phyloP scores from a whole-genome alignment of 1,284 basidiomycete genomes.

The Bjerkandera adusta region DNA sequence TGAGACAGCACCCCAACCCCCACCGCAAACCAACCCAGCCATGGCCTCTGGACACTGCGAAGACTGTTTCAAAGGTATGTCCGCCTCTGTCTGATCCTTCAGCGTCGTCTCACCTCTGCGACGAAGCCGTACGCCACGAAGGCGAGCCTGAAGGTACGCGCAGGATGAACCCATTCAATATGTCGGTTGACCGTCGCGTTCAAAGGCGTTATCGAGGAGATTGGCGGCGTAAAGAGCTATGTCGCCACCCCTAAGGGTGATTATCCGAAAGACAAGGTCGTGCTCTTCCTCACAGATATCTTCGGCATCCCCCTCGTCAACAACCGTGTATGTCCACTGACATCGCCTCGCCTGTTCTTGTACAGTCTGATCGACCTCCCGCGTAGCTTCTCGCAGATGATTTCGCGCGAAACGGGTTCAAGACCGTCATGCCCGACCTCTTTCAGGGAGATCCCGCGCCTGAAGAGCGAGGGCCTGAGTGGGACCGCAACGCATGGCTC shows the following conservation, averaged over 20 bases:
- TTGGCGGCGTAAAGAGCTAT: slow-evolving; percentile 50
- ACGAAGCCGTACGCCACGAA: slow-evolving; percentile 53
- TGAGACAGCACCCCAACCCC: too few relatives aligned
- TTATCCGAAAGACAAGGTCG: slow-evolving; percentile 54
- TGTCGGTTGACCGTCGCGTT: background rate
- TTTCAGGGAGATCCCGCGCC: slow-evolving; percentile 58
- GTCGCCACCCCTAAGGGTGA: slow-evolving; percentile 46
- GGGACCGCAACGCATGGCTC: slow-evolving; percentile 73
- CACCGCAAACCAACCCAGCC: too few relatives aligned
- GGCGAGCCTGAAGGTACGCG: slow-evolving; percentile 46
- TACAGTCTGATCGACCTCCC: slow-evolving; percentile 8
- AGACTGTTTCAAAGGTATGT: slow-evolving; percentile 13
- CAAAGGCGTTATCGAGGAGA: slow-evolving; percentile 41
- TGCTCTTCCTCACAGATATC: slow-evolving; percentile 60
- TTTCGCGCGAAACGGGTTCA: slow-evolving; percentile 73
- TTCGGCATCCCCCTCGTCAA: slow-evolving; percentile 64
- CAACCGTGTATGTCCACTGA: slow-evolving; percentile 37
- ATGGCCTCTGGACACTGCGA: slow-evolving; percentile 13
- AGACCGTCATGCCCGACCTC: slow-evolving; percentile 57
- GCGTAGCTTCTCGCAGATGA: slow-evolving; percentile 64
- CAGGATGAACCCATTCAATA: background rate
- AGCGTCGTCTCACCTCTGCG: background rate
- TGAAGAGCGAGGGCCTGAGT: slow-evolving; percentile 81
- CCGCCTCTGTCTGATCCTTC: background rate
- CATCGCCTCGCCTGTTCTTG: background rate